Percentiles rank a stretch among this genome's conserved stretches.
phyloP scores from a whole-genome alignment of 108 stramenopile species.

The Cyclostephanos invisitatus region DNA sequence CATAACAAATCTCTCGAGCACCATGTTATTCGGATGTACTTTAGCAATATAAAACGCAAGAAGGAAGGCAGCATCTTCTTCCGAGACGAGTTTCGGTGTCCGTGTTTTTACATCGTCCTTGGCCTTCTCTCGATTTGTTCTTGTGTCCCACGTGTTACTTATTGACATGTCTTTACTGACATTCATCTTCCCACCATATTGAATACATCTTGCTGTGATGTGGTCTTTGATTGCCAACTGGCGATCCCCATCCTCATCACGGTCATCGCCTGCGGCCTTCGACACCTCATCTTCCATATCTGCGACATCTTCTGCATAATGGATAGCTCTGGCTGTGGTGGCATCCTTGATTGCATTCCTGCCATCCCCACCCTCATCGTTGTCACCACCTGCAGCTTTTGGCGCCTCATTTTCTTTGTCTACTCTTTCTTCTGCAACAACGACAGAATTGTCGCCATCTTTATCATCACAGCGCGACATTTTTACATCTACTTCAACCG shows the following conservation, averaged over 20 bases:
- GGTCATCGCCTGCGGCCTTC: background rate
- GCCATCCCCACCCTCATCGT: background rate
- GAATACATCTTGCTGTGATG: background rate
- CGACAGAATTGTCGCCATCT: background rate
- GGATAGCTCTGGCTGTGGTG: background rate
- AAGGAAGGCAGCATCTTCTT: slow-evolving; percentile 49
- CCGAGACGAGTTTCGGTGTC: slow-evolving; percentile 1
- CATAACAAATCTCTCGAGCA: slow-evolving; percentile 46
- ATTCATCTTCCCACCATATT: background rate
- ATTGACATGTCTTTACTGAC: background rate
- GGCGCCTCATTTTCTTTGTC: background rate
- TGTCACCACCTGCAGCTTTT: background rate
- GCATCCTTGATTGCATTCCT: background rate
- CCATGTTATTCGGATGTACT: slow-evolving; percentile 68
- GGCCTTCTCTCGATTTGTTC: background rate
- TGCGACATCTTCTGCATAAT: background rate
- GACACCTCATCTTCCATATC: background rate
- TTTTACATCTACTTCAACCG: background rate
- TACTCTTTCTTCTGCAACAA: background rate
- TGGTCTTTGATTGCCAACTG: background rate
- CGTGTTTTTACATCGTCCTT: background rate
- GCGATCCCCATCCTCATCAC: background rate
- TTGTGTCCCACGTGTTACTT: background rate
- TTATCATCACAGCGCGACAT: background rate
- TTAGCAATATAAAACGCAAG: slow-evolving; percentile 72